These are phyloP conservation scores for Aspergillus nidulans DNA, from an alignment of 495 filamentous ascomycete species.

Conservation along the genomic window DNA sequence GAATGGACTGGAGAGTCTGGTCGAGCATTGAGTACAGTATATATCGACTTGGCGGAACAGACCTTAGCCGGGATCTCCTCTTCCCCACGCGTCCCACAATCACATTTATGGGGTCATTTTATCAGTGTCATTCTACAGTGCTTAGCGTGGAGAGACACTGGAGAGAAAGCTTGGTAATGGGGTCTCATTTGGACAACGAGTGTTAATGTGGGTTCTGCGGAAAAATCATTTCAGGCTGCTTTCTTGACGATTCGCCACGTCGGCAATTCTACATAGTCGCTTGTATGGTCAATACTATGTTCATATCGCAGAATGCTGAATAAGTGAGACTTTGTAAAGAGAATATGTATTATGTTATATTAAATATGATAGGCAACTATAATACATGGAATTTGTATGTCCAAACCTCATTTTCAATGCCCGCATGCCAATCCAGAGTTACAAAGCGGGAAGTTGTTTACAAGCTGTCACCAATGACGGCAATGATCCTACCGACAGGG, in stretches of 20 bases:
- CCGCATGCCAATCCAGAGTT: background rate
- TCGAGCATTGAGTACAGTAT: background rate
- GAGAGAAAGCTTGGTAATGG: constrained; percentile 1
- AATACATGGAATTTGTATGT: constrained; percentile 11
- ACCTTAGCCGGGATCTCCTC: constrained; percentile 11
- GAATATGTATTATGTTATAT: constrained; percentile 5
- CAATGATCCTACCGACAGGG: constrained; percentile 13
- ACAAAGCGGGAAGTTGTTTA: constrained; percentile 1
- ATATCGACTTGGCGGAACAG: constrained; percentile 7
- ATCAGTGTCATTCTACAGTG: background rate
- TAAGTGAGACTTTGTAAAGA: too few species aligned
- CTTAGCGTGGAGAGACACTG: background rate
- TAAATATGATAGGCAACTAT: constrained; percentile 10
- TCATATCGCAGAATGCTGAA: background rate
- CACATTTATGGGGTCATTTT: background rate
- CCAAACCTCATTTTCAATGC: constrained; percentile 2
- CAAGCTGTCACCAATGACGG: constrained; percentile 8
- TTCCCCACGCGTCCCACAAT: constrained; percentile 22
- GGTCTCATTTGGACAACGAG: background rate
- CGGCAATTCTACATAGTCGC: background rate
- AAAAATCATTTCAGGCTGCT: background rate
- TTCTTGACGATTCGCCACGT: constrained; percentile 9
- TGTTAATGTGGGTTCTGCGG: background rate
- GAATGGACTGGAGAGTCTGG: background rate
- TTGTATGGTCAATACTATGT: background rate